Percentiles rank a stretch among this genome's conserved stretches.
These are phyloP conservation scores for Aurantiochytrium sp. DNA, from an alignment of 108 stramenopile species.

Conservation along the genomic window DNA sequence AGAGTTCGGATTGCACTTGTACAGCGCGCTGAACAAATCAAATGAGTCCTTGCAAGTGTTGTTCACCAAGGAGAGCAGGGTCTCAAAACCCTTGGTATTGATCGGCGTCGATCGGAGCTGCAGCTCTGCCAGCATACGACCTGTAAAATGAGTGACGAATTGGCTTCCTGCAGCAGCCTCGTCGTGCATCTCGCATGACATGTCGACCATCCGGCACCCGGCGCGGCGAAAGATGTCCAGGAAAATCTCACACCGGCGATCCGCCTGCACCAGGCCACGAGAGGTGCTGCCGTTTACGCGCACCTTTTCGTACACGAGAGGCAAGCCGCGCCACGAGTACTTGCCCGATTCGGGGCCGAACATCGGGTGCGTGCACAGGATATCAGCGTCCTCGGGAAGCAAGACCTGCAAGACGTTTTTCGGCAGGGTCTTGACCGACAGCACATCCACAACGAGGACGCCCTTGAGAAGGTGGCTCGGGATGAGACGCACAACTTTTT, in stretches of 20 bases:
- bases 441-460: slow-evolving; percentile 80
- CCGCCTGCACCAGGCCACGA: slow-evolving; percentile 24
- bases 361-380: slow-evolving; percentile 98
- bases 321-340: slow-evolving; percentile 80
- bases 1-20: slow-evolving; percentile 70
- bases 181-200: slow-evolving; percentile 89
- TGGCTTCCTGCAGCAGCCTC: slow-evolving; percentile 90
- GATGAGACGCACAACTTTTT: slow-evolving; percentile 56
- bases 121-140: slow-evolving; percentile 81
- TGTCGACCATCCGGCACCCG: slow-evolving; percentile 93
- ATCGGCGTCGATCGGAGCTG: slow-evolving; percentile 54
- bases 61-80: slow-evolving; percentile 76
- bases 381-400: slow-evolving; percentile 74
- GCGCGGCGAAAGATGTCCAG: slow-evolving; percentile 91
- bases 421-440: slow-evolving; percentile 92
- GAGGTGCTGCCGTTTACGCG: slow-evolving; percentile 51
- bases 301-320: slow-evolving; percentile 88
- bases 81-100: slow-evolving; percentile 93
- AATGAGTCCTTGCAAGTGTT: slow-evolving; percentile 90
- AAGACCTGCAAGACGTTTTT: slow-evolving; percentile 67
- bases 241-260: slow-evolving; percentile 69
- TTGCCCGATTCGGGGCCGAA: slow-evolving; percentile 89
- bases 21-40: slow-evolving; percentile 93
- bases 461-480: slow-evolving; percentile 34
- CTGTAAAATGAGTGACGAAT: slow-evolving; percentile 96